These are phyloP conservation scores for Apiospora kogelbergensis DNA, from an alignment of 2,329 filamentous ascomycete genomes.

Conservation along the genomic window DNA sequence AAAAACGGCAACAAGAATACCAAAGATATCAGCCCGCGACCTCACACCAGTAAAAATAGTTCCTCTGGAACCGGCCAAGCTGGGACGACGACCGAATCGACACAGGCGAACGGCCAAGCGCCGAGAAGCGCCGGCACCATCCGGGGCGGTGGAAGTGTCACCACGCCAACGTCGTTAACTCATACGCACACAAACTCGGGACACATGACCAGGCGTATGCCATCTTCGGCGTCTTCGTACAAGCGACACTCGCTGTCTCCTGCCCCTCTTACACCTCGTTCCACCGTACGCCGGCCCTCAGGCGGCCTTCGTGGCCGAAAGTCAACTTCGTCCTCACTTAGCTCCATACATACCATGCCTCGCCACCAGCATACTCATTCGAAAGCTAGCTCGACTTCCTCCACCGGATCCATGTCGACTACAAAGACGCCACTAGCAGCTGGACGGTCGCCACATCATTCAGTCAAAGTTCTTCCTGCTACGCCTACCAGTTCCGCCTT, in stretches of 20 bases:
- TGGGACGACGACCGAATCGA: constrained; percentile 48
- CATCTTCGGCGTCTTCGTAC: constrained; percentile 48
- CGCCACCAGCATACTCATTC: constrained; percentile 85
- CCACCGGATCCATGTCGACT: constrained; percentile 69
- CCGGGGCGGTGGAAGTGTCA: constrained; percentile 19
- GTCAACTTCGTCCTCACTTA: constrained; percentile 93
- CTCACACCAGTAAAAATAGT: constrained; percentile 60
- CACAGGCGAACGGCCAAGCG: constrained; percentile 51
- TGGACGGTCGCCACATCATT: constrained; percentile 79
- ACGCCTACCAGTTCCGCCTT: constrained; percentile 77
- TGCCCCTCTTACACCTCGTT: constrained; percentile 82
- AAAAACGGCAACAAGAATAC: constrained; percentile 47
- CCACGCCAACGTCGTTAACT: constrained; percentile 29
- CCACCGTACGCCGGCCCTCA: constrained; percentile 80
- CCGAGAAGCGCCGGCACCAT: constrained; percentile 29
- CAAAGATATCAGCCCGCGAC: constrained; percentile 56
- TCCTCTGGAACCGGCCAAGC: constrained; percentile 36
- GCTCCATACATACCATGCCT: constrained; percentile 84
- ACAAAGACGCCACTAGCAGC: constrained; percentile 64
- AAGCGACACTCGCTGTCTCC: constrained; percentile 83
- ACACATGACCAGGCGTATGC: constrained; percentile 31
- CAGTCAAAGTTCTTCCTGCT: constrained; percentile 91
- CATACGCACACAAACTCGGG: constrained; percentile 19
- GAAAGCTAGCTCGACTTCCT: constrained; percentile 92
- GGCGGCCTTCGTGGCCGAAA: constrained; percentile 85